Evolutionary conservation across 345 rosid species (phyloP).

Genomic region (Gossypium longicalyx): DNA sequence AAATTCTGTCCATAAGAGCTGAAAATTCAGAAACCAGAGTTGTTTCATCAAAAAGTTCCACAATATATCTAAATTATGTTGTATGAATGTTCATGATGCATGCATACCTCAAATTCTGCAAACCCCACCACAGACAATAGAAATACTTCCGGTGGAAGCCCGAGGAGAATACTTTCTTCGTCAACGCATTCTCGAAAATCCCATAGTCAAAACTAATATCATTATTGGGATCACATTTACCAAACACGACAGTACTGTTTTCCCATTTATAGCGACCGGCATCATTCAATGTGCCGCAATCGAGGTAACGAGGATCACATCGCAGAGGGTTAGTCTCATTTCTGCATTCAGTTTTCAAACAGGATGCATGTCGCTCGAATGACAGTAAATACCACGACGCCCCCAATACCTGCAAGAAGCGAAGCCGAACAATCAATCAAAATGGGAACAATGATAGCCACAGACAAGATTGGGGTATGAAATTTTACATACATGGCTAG

Average conservation of each 20-base stretch:
- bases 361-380: conserved; percentile 69
- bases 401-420: conserved; percentile 60
- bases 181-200: conserved; percentile 58
- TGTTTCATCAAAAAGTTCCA: background rate
- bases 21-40: conserved; percentile 20
- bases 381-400: conserved; percentile 88
- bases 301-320: conserved; percentile 50
- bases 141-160: conserved; percentile 60
- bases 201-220: conserved; percentile 53
- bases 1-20: conserved; percentile 55
- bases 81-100: background rate
- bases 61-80: background rate
- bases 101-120: conserved; percentile 79
- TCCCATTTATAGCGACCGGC: conserved; percentile 38
- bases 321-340: conserved; percentile 34
- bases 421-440: conserved; percentile 4
- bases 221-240: conserved; percentile 51
- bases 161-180: conserved; percentile 55
- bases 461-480: background rate
- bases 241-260: conserved; percentile 54
- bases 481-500: conserved; percentile 71
- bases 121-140: conserved; percentile 93
- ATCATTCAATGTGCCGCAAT: conserved; percentile 45
- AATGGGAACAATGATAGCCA: background rate
- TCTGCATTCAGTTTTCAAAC: conserved; percentile 69